Conservation (phyloP, 108 stramenopile genomes). For the Skeletonema potamos region DNA sequence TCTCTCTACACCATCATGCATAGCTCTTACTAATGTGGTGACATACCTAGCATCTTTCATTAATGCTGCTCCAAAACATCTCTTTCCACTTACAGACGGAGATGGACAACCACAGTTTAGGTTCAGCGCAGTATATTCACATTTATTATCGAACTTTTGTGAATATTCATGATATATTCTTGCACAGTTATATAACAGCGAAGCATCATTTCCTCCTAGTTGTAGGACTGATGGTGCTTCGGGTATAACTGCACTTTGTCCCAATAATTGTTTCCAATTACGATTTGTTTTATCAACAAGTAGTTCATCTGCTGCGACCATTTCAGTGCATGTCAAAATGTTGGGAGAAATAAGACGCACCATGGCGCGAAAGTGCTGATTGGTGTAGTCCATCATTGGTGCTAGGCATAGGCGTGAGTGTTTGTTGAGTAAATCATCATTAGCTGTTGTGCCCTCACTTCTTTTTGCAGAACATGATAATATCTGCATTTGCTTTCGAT, state of each 20-base stretch:
- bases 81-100: slow-evolving; percentile 43
- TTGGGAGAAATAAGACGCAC: slow-evolving; percentile 32
- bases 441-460: neutral
- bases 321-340: slow-evolving; percentile 65
- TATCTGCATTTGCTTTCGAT: neutral
- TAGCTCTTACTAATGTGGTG: slow-evolving; percentile 13
- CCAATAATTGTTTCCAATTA: neutral
- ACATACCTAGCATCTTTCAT: slow-evolving; percentile 42
- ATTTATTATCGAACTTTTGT: slow-evolving; percentile 2
- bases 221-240: slow-evolving; percentile 51
- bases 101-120: slow-evolving; percentile 79
- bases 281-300: neutral
- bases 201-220: slow-evolving; percentile 61
- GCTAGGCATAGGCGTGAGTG: slow-evolving; percentile 36
- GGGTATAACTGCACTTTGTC: neutral
- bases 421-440: neutral
- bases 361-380: slow-evolving; percentile 52
- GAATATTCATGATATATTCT: neutral
- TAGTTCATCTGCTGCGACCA: slow-evolving; percentile 56
- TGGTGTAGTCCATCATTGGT: slow-evolving; percentile 81
- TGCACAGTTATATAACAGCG: slow-evolving; percentile 15
- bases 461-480: neutral
- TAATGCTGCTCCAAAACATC: slow-evolving; percentile 58
- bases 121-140: slow-evolving; percentile 69
- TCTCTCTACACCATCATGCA: slow-evolving; percentile 8